Evolutionary conservation across 768 basidiomycete genomes (phyloP).

Genomic region (Cystobasidium tubakii): DNA sequence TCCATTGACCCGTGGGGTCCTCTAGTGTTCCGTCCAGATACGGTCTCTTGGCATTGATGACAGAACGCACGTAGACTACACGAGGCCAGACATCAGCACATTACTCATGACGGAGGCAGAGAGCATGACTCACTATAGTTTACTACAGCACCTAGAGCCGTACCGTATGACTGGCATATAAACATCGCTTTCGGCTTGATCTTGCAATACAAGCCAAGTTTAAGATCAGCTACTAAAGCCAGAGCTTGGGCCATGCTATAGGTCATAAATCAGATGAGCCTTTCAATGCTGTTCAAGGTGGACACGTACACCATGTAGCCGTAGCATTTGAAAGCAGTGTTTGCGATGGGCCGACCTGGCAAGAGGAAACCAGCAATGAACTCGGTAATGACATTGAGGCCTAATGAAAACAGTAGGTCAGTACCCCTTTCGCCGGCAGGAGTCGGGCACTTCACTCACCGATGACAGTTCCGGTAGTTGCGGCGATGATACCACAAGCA

Average conservation of each 20-base stretch:
- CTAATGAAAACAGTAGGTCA: constrained; percentile 39
- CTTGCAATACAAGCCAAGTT: constrained; percentile 46
- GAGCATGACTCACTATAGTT: constrained; percentile 46
- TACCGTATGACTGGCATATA: constrained; percentile 43
- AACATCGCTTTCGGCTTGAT: constrained; percentile 46
- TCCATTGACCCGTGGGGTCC: constrained; percentile 46
- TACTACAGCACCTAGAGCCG: constrained; percentile 45
- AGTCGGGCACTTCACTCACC: background rate
- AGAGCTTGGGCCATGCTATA: constrained; percentile 39
- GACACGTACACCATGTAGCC: constrained; percentile 45
- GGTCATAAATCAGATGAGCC: background rate
- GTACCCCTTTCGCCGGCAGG: background rate
- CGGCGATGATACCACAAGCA: constrained; percentile 37
- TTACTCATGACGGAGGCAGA: too few species aligned
- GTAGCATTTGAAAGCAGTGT: constrained; percentile 47
- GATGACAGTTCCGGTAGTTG: constrained; percentile 37
- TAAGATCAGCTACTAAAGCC: constrained; percentile 45
- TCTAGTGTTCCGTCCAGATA: constrained; percentile 47
- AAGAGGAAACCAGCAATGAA: constrained; percentile 47
- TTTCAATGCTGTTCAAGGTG: background rate
- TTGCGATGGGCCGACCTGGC: constrained; percentile 45
- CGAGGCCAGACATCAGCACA: too few species aligned
- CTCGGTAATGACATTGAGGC: constrained; percentile 48
- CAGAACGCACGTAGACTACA: background rate
- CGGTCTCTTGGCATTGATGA: constrained; percentile 45